These are phyloP conservation scores for Colletotrichum sp. DNA, from an alignment of 2,329 filamentous ascomycete species.

Conservation along the genomic window DNA sequence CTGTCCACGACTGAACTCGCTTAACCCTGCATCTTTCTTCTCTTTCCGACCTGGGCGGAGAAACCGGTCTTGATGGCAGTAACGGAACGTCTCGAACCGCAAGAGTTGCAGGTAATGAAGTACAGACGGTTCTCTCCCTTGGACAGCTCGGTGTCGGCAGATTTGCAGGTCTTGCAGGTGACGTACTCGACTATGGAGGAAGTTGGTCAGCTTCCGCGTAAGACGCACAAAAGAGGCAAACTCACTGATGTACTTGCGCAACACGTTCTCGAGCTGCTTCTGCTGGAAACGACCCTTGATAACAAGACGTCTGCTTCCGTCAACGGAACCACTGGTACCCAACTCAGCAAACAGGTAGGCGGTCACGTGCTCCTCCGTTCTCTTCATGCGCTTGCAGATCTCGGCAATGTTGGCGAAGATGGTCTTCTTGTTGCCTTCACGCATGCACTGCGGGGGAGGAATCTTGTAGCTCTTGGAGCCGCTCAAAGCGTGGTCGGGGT, in stretches of 20 bases:
- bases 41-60: slow-evolving; percentile 98
- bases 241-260: slow-evolving; percentile 92
- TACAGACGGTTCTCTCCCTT: slow-evolving; percentile 99
- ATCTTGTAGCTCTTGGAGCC: slow-evolving; percentile 98
- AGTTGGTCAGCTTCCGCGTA: slow-evolving; percentile 31
- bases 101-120: slow-evolving; percentile 78
- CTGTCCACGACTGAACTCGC: neutral
- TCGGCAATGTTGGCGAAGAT: slow-evolving; percentile 99
- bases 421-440: slow-evolving; percentile 99
- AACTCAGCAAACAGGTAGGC: slow-evolving; percentile 84
- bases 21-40: slow-evolving; percentile 92
- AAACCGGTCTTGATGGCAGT: slow-evolving; percentile 99
- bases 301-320: slow-evolving; percentile 89
- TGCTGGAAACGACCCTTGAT: slow-evolving; percentile 99
- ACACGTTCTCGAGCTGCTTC: slow-evolving; percentile 97
- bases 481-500: slow-evolving; percentile 91
- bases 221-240: slow-evolving; percentile 25
- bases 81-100: slow-evolving; percentile 83
- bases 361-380: slow-evolving; percentile 97
- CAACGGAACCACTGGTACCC: slow-evolving; percentile 95
- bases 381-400: slow-evolving; percentile 99
- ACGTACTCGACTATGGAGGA: slow-evolving; percentile 83
- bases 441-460: slow-evolving; percentile 95
- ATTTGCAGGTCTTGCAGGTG: slow-evolving; percentile 97
- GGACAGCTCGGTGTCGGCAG: slow-evolving; percentile 92